Base-by-base conservation (phyloP, 495 filamentous ascomycete genomes). In the Xylaria nigripes region DNA sequence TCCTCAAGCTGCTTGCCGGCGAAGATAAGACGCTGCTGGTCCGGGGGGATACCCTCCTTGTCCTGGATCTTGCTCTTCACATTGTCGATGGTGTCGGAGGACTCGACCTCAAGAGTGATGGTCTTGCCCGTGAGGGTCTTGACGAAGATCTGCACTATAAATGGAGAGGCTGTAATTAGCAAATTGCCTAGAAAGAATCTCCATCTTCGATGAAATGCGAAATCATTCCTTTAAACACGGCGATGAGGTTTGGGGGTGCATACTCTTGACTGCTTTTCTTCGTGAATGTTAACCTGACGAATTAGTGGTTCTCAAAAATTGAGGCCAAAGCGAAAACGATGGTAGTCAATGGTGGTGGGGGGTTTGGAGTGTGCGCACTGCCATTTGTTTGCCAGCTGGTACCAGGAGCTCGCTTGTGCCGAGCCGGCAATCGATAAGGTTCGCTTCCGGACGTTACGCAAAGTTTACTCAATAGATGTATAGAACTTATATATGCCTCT, bases 1-100 rank as follows among this genome's bases (percentile, higher is more conserved):
- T 98, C 93, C 85, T 98, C 93, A 59, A 98, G 86, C 80, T 98
- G 93, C 84, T 98, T 98, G 73, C 93, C 93, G 63, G 93, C 93
- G 74, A 98, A 98, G 82, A 98, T 98, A 77, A 98, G 78, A 63
- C 93, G 92, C 82, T 98, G 93, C 78, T 97, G 93, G 76, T 97
- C 93, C 56, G 93, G 93, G 59, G 93, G 93, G 68, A 98, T 98
- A 65, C 93, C 93, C 77, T 98, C 93, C 86, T 98, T 98, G 77
- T 98, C 93, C 80, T 98, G 91, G 73, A 95, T 94, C 83, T 94
- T 94, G 73, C 81, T 79, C 81, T 92, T 94, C 72, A 94, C 89
- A 81, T 93, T 93, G 81, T 94, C 93, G 86, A 98, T 97, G 60
- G 93, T 96, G 79, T 97, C 92, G 70, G 83, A 87, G 72, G 89